A percentile compares a stretch with the other conserved stretches of the same genome.
Evolutionary conservation across 2,329 filamentous ascomycete genomes (phyloP).

Genomic region (Claviceps purpurea): DNA sequence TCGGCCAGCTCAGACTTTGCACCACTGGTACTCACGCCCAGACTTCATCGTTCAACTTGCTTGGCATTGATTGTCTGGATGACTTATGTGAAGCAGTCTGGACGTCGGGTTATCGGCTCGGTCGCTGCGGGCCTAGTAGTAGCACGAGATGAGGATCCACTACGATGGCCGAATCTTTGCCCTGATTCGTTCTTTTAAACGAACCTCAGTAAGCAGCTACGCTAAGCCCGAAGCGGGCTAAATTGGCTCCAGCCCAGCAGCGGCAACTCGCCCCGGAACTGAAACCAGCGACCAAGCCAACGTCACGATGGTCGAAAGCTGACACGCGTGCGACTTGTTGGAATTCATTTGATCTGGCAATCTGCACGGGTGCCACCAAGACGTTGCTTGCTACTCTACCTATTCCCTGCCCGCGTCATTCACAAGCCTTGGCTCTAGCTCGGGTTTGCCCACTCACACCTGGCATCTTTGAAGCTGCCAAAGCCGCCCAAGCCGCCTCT

Average conservation of each 20-base stretch:
- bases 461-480: background rate
- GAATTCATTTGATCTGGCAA: background rate
- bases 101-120: too few species aligned
- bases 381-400: background rate
- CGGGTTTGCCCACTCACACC: slow-evolving; percentile 5
- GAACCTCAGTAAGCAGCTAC: background rate
- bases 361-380: background rate
- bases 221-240: slow-evolving; percentile 1
- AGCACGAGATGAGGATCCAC: background rate
- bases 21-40: background rate
- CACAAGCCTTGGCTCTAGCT: slow-evolving; percentile 3
- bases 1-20: background rate
- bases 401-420: background rate
- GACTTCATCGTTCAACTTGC: background rate
- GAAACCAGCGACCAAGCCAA: slow-evolving; percentile 1
- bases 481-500: background rate
- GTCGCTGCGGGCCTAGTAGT: background rate
- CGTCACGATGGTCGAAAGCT: background rate
- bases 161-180: background rate
- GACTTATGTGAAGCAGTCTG: background rate
- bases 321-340: slow-evolving; percentile 1
- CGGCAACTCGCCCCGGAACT: background rate
- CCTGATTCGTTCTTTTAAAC: background rate
- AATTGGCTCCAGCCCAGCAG: background rate
- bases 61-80: background rate